Conservation (phyloP, 768 basidiomycete species). For the Pluteus cervinus region DNA sequence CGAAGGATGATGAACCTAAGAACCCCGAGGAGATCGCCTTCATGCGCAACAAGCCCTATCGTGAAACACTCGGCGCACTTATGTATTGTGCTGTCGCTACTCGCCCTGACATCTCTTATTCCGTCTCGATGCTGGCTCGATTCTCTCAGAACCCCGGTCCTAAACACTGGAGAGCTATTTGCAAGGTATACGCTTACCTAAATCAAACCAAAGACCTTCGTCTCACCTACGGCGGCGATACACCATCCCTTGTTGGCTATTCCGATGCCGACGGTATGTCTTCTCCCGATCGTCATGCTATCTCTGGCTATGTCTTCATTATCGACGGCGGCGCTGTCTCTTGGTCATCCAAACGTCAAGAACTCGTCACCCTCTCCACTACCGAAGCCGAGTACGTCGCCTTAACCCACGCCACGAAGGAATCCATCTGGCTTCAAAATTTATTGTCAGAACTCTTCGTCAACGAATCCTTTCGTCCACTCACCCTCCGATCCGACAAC, state of each 20-base stretch:
- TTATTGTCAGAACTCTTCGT: slow-evolving; percentile 13
- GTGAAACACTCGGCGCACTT: slow-evolving; percentile 16
- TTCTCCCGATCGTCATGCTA: slow-evolving; percentile 17
- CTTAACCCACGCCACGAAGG: slow-evolving; percentile 12
- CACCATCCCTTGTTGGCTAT: slow-evolving; percentile 13
- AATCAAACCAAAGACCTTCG: background rate
- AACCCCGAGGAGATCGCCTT: slow-evolving; percentile 6
- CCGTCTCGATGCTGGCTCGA: slow-evolving; percentile 15
- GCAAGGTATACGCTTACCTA: slow-evolving; percentile 21
- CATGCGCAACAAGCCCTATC: slow-evolving; percentile 22
- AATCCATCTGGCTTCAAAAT: slow-evolving; percentile 19
- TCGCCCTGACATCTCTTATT: slow-evolving; percentile 24
- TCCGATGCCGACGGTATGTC: slow-evolving; percentile 17
- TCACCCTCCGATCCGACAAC: slow-evolving; percentile 12
- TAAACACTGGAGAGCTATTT: slow-evolving; percentile 19
- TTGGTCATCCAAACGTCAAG: slow-evolving; percentile 2
- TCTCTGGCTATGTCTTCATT: slow-evolving; percentile 24
- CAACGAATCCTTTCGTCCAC: background rate
- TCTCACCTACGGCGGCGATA: slow-evolving; percentile 1
- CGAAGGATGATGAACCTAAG: slow-evolving; percentile 5
- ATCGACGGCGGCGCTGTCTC: slow-evolving; percentile 19
- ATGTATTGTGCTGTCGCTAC: slow-evolving; percentile 23
- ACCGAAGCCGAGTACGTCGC: slow-evolving; percentile 11
- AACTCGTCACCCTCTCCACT: slow-evolving; percentile 3
- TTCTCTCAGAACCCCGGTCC: slow-evolving; percentile 17